Evolutionary conservation across 2,329 filamentous ascomycete species (phyloP).

Genomic region (Colletotrichum echinochloae): DNA sequence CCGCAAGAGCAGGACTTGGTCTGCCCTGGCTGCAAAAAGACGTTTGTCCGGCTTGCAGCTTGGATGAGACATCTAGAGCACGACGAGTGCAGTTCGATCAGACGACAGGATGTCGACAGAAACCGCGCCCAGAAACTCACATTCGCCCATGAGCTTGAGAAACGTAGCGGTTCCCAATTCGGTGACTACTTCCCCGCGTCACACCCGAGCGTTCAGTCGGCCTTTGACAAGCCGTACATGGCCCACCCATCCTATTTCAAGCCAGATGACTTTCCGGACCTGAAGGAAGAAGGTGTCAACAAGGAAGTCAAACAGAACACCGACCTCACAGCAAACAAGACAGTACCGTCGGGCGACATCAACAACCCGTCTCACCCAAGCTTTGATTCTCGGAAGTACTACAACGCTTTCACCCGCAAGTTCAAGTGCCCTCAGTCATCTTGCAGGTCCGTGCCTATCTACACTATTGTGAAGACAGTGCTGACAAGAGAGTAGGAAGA

Average conservation of each 20-base stretch:
- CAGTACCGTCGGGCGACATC: slow-evolving; percentile 43
- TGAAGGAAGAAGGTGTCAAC: slow-evolving; percentile 38
- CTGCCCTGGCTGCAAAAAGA: slow-evolving; percentile 60
- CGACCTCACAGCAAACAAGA: slow-evolving; percentile 43
- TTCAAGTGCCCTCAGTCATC: slow-evolving; percentile 66
- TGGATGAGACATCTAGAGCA: slow-evolving; percentile 62
- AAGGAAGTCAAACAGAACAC: slow-evolving; percentile 47
- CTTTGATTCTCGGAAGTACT: slow-evolving; percentile 63
- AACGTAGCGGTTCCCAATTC: slow-evolving; percentile 38
- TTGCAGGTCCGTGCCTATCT: slow-evolving; percentile 60
- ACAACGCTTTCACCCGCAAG: slow-evolving; percentile 52
- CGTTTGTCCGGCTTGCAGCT: slow-evolving; percentile 52
- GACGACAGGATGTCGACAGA: slow-evolving; percentile 47
- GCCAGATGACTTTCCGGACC: slow-evolving; percentile 29
- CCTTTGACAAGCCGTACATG: slow-evolving; percentile 28
- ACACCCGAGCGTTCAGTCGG: slow-evolving; percentile 27
- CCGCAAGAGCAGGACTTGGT: slow-evolving; percentile 54
- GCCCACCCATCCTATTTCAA: slow-evolving; percentile 36
- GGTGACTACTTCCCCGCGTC: slow-evolving; percentile 41
- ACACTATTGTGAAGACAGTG: not conserved
- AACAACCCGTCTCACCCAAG: slow-evolving; percentile 60
- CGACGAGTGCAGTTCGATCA: slow-evolving; percentile 54
- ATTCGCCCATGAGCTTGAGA: slow-evolving; percentile 50
- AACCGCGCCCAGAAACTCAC: slow-evolving; percentile 52
- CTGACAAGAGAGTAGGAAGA: slow-evolving; percentile 52